Conservation (phyloP, 1,139 yeast species). For the Blastobotrys raffinosifermentans region DNA sequence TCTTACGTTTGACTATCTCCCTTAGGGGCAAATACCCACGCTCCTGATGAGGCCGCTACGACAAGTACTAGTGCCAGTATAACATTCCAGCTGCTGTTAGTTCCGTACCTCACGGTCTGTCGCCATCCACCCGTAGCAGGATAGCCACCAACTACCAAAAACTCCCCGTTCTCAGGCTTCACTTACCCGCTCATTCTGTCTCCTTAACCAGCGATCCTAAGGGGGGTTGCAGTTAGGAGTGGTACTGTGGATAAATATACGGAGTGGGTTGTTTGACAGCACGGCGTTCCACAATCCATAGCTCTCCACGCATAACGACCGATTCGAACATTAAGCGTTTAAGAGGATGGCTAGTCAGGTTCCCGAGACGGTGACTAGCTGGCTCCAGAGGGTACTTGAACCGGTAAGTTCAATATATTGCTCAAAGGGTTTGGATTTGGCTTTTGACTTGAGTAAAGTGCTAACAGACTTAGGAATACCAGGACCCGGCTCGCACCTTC, state of each 20-base stretch:
- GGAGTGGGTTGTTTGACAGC: too few relatives aligned
- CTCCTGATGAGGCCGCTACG: conserved; percentile 54
- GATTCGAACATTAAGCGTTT: too few relatives aligned
- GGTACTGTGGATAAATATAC: too few relatives aligned
- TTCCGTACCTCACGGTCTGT: too few relatives aligned
- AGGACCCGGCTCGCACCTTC: conserved; percentile 47
- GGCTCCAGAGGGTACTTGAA: conserved; percentile 51
- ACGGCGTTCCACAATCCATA: too few relatives aligned
- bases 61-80: conserved; percentile 56
- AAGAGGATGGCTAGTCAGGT: too few relatives aligned
- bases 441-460: too few relatives aligned
- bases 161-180: background rate
- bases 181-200: conserved; percentile 22
- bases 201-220: conserved; percentile 6
- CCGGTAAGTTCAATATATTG: conserved; percentile 40
- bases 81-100: conserved; percentile 62
- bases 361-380: conserved; percentile 35
- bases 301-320: too few relatives aligned
- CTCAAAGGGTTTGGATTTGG: too few relatives aligned
- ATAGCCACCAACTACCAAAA: too few relatives aligned
- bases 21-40: conserved; percentile 60
- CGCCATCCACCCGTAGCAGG: too few relatives aligned
- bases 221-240: conserved; percentile 6
- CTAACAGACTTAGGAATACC: conserved; percentile 38
- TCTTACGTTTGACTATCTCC: conserved; percentile 44